phyloP scores from a whole-genome alignment of 352 stramenopile species.

The Phytophthora parvispora region DNA sequence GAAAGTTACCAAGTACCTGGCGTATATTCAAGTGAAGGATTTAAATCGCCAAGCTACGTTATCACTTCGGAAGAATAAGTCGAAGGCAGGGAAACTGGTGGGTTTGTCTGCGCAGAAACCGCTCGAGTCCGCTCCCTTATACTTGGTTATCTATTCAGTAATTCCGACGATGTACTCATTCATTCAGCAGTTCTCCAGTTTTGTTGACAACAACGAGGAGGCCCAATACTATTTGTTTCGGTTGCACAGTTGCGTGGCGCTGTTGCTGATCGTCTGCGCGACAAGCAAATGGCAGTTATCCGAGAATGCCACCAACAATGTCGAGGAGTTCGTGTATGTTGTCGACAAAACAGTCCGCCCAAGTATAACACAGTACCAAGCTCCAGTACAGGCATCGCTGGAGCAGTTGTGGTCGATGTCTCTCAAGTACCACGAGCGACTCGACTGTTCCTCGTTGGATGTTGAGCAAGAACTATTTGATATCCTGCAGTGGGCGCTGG shows the following conservation, averaged over 20 bases:
- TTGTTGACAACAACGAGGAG: slow-evolving; percentile 46
- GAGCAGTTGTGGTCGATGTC: slow-evolving; percentile 36
- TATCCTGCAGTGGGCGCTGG: slow-evolving; percentile 35
- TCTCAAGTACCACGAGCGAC: slow-evolving; percentile 25
- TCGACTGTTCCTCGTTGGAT: slow-evolving; percentile 39
- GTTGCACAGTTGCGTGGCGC: slow-evolving; percentile 38
- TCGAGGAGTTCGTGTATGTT: slow-evolving; percentile 58
- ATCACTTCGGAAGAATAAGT: slow-evolving; percentile 62
- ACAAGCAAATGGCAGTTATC: slow-evolving; percentile 48
- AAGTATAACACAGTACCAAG: slow-evolving; percentile 26
- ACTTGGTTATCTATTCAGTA: slow-evolving; percentile 51
- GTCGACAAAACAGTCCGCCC: slow-evolving; percentile 55
- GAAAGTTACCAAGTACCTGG: slow-evolving; percentile 44
- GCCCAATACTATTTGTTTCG: slow-evolving; percentile 31
- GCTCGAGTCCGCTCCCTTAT: slow-evolving; percentile 45
- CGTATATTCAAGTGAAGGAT: slow-evolving; percentile 55
- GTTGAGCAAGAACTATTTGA: slow-evolving; percentile 23
- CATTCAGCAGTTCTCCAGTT: slow-evolving; percentile 61
- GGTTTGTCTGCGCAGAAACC: slow-evolving; percentile 37
- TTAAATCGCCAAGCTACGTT: slow-evolving; percentile 50
- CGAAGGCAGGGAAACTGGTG: slow-evolving; percentile 32
- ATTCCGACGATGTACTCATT: slow-evolving; percentile 62
- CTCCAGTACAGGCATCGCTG: slow-evolving; percentile 19
- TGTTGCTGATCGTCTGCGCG: slow-evolving; percentile 45
- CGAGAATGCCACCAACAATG: slow-evolving; percentile 28